A percentile compares a stretch with the other conserved stretches of the same genome.
phyloP scores from a whole-genome alignment of 2,329 filamentous ascomycete species.

The Meredithiella fracta region DNA sequence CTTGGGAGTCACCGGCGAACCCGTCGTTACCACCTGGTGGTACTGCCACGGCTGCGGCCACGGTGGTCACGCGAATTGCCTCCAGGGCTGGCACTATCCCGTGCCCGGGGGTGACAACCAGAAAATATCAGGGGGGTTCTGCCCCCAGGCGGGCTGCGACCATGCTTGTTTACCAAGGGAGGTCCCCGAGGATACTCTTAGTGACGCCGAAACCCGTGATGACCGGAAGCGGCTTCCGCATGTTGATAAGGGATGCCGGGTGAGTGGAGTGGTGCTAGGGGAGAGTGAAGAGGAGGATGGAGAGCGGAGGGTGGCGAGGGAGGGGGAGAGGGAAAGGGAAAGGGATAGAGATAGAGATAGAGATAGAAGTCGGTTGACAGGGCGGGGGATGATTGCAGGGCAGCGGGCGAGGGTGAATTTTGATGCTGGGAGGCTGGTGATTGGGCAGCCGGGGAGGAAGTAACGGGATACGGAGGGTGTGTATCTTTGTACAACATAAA shows the following conservation, averaged over 20 bases:
- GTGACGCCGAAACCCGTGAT: background rate
- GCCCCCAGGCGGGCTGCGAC: conserved; percentile 47
- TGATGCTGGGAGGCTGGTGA: background rate
- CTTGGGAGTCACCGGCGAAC: conserved; percentile 16
- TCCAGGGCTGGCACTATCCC: conserved; percentile 39
- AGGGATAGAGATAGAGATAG: background rate
- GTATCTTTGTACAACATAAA: background rate
- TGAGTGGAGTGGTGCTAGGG: background rate
- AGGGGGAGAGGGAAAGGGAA: background rate
- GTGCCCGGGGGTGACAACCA: conserved; percentile 3
- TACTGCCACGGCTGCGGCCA: conserved; percentile 46
- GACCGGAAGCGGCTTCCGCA: background rate
- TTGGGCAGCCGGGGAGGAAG: background rate
- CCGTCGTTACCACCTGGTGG: conserved; percentile 37
- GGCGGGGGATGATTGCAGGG: background rate
- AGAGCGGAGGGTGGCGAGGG: background rate
- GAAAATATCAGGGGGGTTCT: conserved; percentile 38
- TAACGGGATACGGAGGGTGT: background rate
- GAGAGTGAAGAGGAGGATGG: background rate
- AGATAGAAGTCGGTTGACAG: background rate
- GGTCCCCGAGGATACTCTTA: background rate
- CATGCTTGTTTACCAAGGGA: conserved; percentile 43
- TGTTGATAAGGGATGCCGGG: background rate
- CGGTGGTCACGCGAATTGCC: conserved; percentile 43
- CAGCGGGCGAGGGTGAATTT: background rate